Evolutionary conservation across 108 stramenopile species (phyloP).

Genomic region (Skeletonema marinoi): DNA sequence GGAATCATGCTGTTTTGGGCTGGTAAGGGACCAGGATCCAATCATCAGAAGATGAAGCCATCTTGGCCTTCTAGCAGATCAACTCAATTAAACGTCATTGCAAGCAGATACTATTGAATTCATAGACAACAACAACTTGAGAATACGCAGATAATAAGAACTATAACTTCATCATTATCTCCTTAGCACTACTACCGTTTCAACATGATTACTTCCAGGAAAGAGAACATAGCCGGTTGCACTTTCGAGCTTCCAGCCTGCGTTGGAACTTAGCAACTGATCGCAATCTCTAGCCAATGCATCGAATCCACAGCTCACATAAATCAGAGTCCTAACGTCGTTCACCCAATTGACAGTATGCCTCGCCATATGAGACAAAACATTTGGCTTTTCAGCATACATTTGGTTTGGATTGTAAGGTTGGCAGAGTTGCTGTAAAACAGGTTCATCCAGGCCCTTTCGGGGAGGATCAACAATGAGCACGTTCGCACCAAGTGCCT

Average conservation of each 20-base stretch:
- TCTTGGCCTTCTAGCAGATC: too few species aligned
- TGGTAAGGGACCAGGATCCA: background rate
- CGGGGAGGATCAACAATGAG: conserved; percentile 96
- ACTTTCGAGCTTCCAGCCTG: conserved; percentile 88
- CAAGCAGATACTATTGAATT: background rate
- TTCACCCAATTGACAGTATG: conserved; percentile 74
- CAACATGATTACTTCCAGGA: conserved; percentile 95
- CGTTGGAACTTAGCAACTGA: conserved; percentile 62
- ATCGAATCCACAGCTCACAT: conserved; percentile 97
- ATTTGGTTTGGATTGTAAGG: conserved; percentile 70
- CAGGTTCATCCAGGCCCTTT: conserved; percentile 87
- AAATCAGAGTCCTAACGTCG: conserved; percentile 86
- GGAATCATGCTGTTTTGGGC: conserved; percentile 1
- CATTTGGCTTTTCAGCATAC: conserved; percentile 57
- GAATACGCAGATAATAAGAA: background rate
- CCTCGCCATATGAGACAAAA: conserved; percentile 53
- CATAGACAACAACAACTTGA: background rate
- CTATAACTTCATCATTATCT: conserved; percentile 25
- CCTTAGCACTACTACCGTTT: conserved; percentile 91
- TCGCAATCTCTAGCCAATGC: conserved; percentile 93
- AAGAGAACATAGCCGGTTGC: conserved; percentile 94
- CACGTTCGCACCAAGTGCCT: conserved; percentile 89
- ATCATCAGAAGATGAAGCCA: too few species aligned
- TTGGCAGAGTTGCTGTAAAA: conserved; percentile 79
- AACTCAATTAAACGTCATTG: background rate